Conservation (phyloP, 2,329 filamentous ascomycete genomes). For the Phoma herbarum region DNA sequence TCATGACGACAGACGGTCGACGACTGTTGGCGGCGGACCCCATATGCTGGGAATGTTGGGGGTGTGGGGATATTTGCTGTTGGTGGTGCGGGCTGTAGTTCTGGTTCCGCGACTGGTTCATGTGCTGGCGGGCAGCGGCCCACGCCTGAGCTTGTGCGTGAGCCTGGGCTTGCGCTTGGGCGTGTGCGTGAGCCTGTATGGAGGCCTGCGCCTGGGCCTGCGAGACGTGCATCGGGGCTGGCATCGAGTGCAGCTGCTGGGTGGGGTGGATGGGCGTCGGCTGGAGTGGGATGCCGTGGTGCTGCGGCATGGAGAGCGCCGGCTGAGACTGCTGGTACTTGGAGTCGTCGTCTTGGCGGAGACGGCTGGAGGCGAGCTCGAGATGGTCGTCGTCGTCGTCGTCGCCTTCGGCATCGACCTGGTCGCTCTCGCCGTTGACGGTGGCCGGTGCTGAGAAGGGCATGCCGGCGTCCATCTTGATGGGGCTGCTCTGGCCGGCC, state of each 20-base stretch:
- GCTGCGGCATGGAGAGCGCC: slow-evolving; percentile 20
- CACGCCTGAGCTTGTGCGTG: slow-evolving; percentile 41
- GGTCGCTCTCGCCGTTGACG: slow-evolving; percentile 49
- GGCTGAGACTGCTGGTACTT: slow-evolving; percentile 31
- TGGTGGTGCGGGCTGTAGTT: slow-evolving; percentile 43
- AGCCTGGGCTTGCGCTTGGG: slow-evolving; percentile 41
- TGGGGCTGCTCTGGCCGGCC: slow-evolving; percentile 28
- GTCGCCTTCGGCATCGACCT: slow-evolving; percentile 48
- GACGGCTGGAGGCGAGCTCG: slow-evolving; percentile 7
- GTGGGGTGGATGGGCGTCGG: slow-evolving; percentile 43
- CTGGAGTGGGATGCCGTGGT: slow-evolving; percentile 38
- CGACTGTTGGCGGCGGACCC: slow-evolving; percentile 44
- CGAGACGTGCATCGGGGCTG: slow-evolving; percentile 39
- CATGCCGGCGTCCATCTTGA: slow-evolving; percentile 33
- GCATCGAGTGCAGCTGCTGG: slow-evolving; percentile 37
- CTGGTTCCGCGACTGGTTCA: slow-evolving; percentile 49
- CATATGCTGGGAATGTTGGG: slow-evolving; percentile 39
- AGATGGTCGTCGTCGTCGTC: slow-evolving; percentile 30
- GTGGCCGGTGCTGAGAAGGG: slow-evolving; percentile 47
- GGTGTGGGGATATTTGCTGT: slow-evolving; percentile 38
- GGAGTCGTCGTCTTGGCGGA: slow-evolving; percentile 14
- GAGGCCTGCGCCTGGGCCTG: slow-evolving; percentile 41
- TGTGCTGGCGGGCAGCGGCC: slow-evolving; percentile 48
- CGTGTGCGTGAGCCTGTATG: slow-evolving; percentile 38
- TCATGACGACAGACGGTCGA: slow-evolving; percentile 41